Base-by-base conservation (phyloP, 1,284 basidiomycete species). In the Rhizoctonia solani region DNA sequence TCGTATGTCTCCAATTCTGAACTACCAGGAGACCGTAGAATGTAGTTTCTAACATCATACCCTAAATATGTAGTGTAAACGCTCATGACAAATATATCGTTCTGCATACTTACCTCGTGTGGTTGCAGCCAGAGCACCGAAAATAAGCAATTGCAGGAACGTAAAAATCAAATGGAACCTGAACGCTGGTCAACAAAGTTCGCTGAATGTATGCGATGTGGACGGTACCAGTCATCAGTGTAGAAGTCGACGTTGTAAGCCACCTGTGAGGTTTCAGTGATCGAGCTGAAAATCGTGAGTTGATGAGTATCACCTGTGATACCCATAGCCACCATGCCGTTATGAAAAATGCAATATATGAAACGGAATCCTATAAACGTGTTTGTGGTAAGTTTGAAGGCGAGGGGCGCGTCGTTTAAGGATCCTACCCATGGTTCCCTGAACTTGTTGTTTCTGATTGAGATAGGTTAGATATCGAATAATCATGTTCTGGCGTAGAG, bases 201-300 rank as follows among this genome's bases (percentile, higher is more conserved):
- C n/a, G 21, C 9, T 13, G 14, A 9, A 41, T 23, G 19, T 30
- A 25, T 21, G 49, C n/a, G n/a, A n/a, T 52, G 19, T 11, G 23
- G 13, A 11, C 9, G 44, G 8, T 23, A 44, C 59, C 63, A 66
- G 30, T 66, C 63, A 23, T 66, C 49, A 6, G 63, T 66, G 42
- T 66, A 66, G 29, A 66, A 66, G 16, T 66, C 63, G 14, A 66
- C 49, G 46, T 52, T 66, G n/a, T 66, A 66, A 30, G 47, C 54
- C 25, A 66, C 63, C 50, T 53, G 8, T 2, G 23, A 9, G 2
- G 3, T 32, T 14, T 2, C 16, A 16, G n/a, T n/a, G 23, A 23
- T 30, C 11, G 16, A 29, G 25, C 14, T 32, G 14, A 29, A 53
- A 32, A 21, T 16, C 27, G 6, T 3, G 34, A 16, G 4, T 16